A percentile compares a stretch with the other conserved stretches of the same genome.
Conservation (phyloP, 441 rosid species). For the Adansonia grandidieri region DNA sequence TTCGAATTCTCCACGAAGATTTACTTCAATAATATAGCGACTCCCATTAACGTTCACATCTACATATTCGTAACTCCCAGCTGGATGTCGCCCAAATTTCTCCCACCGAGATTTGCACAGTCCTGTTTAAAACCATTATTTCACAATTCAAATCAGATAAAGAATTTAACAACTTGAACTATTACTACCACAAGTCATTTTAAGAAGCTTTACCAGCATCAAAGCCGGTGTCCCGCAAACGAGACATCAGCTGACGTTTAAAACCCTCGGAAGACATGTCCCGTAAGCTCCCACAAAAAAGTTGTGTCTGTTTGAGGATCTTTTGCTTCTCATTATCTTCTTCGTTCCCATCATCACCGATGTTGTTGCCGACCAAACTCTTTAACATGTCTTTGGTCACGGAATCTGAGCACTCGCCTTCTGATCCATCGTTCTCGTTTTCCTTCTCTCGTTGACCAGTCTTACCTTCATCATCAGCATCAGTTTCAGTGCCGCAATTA, state of each 20-base stretch:
- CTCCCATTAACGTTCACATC: constrained; percentile 40
- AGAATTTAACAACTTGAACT: too few species aligned
- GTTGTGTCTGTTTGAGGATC: constrained; percentile 39
- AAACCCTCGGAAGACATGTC: constrained; percentile 35
- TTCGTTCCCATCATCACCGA: constrained; percentile 21
- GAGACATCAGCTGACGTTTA: constrained; percentile 56
- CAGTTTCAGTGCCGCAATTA: constrained; percentile 30
- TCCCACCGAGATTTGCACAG: constrained; percentile 90
- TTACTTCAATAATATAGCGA: constrained; percentile 66
- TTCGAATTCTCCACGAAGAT: constrained; percentile 55
- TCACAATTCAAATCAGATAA: background rate
- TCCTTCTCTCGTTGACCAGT: constrained; percentile 11
- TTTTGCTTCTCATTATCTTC: constrained; percentile 33
- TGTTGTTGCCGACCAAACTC: constrained; percentile 31
- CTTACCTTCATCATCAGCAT: background rate
- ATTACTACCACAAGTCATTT: background rate
- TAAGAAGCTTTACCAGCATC: constrained; percentile 65
- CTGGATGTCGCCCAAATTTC: constrained; percentile 51
- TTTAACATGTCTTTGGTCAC: constrained; percentile 43
- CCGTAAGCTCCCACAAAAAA: constrained; percentile 29
- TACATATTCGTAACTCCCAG: constrained; percentile 64
- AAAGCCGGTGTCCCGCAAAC: constrained; percentile 54
- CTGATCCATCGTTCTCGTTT: constrained; percentile 25
- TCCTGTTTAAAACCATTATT: constrained; percentile 41
- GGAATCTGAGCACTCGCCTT: constrained; percentile 27